Evolutionary conservation across 1,284 basidiomycete genomes (phyloP).

Genomic region (Malassezia sympodialis): DNA sequence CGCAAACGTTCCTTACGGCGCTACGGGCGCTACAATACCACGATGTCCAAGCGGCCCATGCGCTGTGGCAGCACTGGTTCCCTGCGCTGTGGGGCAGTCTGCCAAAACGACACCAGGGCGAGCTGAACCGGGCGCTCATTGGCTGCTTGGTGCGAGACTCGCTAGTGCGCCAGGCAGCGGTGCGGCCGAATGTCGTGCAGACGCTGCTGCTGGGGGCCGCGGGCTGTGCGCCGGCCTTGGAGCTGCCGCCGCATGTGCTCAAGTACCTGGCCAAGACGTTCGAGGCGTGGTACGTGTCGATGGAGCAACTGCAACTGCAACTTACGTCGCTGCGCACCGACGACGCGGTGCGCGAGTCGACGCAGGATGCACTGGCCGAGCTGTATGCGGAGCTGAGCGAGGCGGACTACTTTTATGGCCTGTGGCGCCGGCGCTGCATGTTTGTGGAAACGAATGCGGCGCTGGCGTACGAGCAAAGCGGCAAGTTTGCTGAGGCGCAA

Average conservation of each 20-base stretch:
- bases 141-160: conserved; percentile 85
- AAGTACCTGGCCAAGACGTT: conserved; percentile 96
- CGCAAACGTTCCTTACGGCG: conserved; percentile 50
- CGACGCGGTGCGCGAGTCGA: conserved; percentile 66
- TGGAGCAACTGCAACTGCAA: conserved; percentile 77
- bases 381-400: conserved; percentile 90
- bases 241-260: conserved; percentile 82
- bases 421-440: conserved; percentile 80
- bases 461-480: conserved; percentile 88
- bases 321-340: conserved; percentile 63
- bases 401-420: conserved; percentile 93
- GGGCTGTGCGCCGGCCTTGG: conserved; percentile 73
- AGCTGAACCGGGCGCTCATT: conserved; percentile 81
- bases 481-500: conserved; percentile 90
- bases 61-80: conserved; percentile 83
- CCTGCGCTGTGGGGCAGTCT: conserved; percentile 79
- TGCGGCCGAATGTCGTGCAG: conserved; percentile 90
- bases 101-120: conserved; percentile 72
- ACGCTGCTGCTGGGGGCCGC: conserved; percentile 76
- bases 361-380: conserved; percentile 84
- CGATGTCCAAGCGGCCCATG: conserved; percentile 67
- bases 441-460: conserved; percentile 85
- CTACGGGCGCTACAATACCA: conserved; percentile 74
- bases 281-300: conserved; percentile 82
- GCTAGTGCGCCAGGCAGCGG: conserved; percentile 74